phyloP scores from a whole-genome alignment of 1,139 yeast species.

The Fermentozyma sake region DNA sequence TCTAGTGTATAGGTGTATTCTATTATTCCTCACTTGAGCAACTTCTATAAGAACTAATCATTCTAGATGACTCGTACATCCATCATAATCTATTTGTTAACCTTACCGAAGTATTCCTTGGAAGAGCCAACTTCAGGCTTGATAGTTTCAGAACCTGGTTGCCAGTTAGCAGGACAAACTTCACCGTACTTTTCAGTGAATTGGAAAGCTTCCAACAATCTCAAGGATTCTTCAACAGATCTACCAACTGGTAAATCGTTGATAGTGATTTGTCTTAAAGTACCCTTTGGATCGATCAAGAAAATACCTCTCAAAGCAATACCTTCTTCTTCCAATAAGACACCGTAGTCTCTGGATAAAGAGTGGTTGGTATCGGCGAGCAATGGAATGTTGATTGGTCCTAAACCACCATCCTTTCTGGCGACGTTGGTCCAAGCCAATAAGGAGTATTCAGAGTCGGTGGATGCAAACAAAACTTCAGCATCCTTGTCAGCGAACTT shows the following conservation, averaged over 20 bases:
- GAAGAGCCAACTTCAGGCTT: slow-evolving; percentile 80
- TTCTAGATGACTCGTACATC: too few relatives aligned
- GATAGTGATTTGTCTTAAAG: slow-evolving; percentile 91
- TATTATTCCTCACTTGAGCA: too few relatives aligned
- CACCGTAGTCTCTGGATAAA: slow-evolving; percentile 93
- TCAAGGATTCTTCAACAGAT: slow-evolving; percentile 93
- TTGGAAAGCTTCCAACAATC: slow-evolving; percentile 98
- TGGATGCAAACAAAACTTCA: slow-evolving; percentile 90
- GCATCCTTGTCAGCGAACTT: slow-evolving; percentile 84
- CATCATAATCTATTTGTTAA: slow-evolving; percentile 27
- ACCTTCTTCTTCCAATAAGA: slow-evolving; percentile 92
- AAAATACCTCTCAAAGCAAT: slow-evolving; percentile 96
- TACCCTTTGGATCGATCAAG: slow-evolving; percentile 93
- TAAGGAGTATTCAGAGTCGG: slow-evolving; percentile 96
- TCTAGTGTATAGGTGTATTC: too few relatives aligned
- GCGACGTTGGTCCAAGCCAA: slow-evolving; percentile 97
- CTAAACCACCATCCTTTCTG: slow-evolving; percentile 97
- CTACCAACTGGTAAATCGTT: slow-evolving; percentile 99
- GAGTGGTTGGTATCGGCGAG: slow-evolving; percentile 96
- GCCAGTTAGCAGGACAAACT: slow-evolving; percentile 99
- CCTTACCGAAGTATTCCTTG: slow-evolving; percentile 73
- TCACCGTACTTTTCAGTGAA: slow-evolving; percentile 98
- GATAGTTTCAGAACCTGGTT: slow-evolving; percentile 93
- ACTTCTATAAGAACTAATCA: too few relatives aligned
- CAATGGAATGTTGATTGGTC: slow-evolving; percentile 90